These are phyloP conservation scores for Udeniomyces megalosporus DNA, from an alignment of 768 basidiomycete genomes.

Conservation along the genomic window DNA sequence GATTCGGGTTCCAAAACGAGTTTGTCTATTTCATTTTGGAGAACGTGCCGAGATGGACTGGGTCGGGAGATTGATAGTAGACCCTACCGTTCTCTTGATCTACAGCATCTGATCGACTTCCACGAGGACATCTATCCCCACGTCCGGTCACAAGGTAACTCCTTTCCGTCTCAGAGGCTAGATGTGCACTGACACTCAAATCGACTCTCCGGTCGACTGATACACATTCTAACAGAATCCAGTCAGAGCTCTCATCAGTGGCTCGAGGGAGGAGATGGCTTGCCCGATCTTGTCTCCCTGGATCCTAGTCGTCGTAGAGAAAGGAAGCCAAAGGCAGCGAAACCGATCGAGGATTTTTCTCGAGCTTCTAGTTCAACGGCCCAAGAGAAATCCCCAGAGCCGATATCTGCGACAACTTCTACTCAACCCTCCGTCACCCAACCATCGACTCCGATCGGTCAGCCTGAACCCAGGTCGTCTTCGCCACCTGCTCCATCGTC, in stretches of 20 bases:
- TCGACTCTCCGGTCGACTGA: no score
- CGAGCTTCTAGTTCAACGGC: no score
- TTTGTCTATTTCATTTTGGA: not conserved
- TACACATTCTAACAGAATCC: not conserved
- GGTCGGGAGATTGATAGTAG: not conserved
- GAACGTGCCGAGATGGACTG: no score
- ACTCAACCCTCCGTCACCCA: no score
- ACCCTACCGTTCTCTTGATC: not conserved
- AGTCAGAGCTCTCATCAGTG: constrained; percentile 17
- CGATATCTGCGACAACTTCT: no score
- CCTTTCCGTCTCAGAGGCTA: not conserved
- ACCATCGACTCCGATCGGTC: not conserved
- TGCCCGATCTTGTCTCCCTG: no score
- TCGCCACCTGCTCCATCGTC: no score
- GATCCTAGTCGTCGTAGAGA: no score
- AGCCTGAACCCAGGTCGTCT: not conserved
- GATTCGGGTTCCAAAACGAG: constrained; percentile 26
- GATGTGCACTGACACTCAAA: no score
- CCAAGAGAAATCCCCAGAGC: no score
- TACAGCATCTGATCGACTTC: constrained; percentile 29
- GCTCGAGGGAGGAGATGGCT: constrained; percentile 5
- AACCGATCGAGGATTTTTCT: no score
- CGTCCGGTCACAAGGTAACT: constrained; percentile 7
- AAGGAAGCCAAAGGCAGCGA: no score
- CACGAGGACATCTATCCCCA: constrained; percentile 29